A percentile compares a stretch with the other conserved stretches of the same genome.
Evolutionary conservation across 352 stramenopile species (phyloP).

Genomic region (Pythium periplocum): DNA sequence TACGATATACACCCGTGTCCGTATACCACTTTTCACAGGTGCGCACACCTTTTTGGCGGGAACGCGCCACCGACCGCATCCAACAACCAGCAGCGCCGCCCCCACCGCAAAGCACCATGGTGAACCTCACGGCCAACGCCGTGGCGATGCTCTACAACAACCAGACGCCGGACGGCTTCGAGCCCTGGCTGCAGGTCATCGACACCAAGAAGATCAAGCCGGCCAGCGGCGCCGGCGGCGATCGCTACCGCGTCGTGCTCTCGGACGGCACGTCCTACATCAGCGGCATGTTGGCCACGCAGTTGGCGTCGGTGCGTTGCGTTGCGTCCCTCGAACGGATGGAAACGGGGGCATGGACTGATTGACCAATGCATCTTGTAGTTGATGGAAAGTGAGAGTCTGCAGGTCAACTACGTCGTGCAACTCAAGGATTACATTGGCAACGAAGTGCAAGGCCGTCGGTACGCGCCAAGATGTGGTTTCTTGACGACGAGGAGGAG

Average conservation of each 20-base stretch:
- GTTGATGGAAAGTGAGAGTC: slow-evolving; percentile 78
- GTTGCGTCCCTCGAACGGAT: not conserved
- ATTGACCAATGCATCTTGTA: slow-evolving; percentile 7
- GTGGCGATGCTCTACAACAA: slow-evolving; percentile 86
- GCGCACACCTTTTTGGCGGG: too few relatives aligned
- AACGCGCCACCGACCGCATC: too few relatives aligned
- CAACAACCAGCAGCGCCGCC: too few relatives aligned
- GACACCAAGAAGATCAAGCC: slow-evolving; percentile 88
- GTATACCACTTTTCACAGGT: too few relatives aligned
- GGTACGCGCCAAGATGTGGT: slow-evolving; percentile 12
- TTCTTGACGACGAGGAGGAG: too few relatives aligned
- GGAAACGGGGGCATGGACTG: too few relatives aligned
- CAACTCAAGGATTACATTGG: slow-evolving; percentile 81
- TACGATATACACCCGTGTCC: too few relatives aligned
- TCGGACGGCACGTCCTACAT: slow-evolving; percentile 80
- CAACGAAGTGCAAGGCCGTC: slow-evolving; percentile 79
- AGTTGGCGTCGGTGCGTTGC: slow-evolving; percentile 58
- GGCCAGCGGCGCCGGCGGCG: slow-evolving; percentile 55
- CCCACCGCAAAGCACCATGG: slow-evolving; percentile 32
- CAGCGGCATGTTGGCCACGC: slow-evolving; percentile 83
- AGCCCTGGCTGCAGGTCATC: slow-evolving; percentile 85
- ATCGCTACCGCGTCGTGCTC: slow-evolving; percentile 80
- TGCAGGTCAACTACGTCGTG: slow-evolving; percentile 82
- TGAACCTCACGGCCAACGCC: slow-evolving; percentile 80
- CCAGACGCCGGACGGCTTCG: slow-evolving; percentile 75